A percentile compares a stretch with the other conserved stretches of the same genome.
Evolutionary conservation across 1,284 basidiomycete species (phyloP).

Genomic region (Boletus sp.): DNA sequence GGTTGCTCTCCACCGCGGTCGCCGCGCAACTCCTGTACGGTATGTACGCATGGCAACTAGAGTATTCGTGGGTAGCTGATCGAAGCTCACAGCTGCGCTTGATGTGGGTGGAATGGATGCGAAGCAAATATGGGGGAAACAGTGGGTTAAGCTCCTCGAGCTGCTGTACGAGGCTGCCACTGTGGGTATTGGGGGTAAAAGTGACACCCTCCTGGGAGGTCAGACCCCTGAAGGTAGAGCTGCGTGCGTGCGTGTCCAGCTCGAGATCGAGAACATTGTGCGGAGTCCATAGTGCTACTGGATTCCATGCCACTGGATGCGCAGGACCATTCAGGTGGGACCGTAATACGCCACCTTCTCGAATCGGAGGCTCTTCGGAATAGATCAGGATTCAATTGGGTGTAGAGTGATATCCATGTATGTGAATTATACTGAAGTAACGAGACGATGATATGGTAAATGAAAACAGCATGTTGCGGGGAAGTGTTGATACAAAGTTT

Average conservation of each 20-base stretch:
- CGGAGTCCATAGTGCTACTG: slow-evolving; percentile 22
- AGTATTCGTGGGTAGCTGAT: slow-evolving; percentile 14
- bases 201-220: slow-evolving; percentile 46
- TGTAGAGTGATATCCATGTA: slow-evolving; percentile 15
- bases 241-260: slow-evolving; percentile 53
- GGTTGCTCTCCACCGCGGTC: slow-evolving; percentile 50
- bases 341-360: slow-evolving; percentile 17
- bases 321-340: background rate
- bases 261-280: slow-evolving; percentile 65
- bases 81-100: slow-evolving; percentile 50
- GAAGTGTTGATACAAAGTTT: slow-evolving; percentile 22
- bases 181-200: slow-evolving; percentile 41
- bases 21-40: slow-evolving; percentile 66
- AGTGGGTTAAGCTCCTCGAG: slow-evolving; percentile 74
- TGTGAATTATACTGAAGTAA: slow-evolving; percentile 15
- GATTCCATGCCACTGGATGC: slow-evolving; percentile 2
- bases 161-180: slow-evolving; percentile 64
- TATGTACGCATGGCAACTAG: slow-evolving; percentile 35
- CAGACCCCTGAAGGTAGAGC: slow-evolving; percentile 53
- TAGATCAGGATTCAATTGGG: slow-evolving; percentile 8
- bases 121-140: slow-evolving; percentile 63
- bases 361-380: slow-evolving; percentile 4
- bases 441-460: slow-evolving; percentile 21
- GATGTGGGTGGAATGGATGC: slow-evolving; percentile 69
- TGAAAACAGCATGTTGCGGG: slow-evolving; percentile 29